phyloP scores from a whole-genome alignment of 495 filamentous ascomycete genomes.

The Xylaria acuta region DNA sequence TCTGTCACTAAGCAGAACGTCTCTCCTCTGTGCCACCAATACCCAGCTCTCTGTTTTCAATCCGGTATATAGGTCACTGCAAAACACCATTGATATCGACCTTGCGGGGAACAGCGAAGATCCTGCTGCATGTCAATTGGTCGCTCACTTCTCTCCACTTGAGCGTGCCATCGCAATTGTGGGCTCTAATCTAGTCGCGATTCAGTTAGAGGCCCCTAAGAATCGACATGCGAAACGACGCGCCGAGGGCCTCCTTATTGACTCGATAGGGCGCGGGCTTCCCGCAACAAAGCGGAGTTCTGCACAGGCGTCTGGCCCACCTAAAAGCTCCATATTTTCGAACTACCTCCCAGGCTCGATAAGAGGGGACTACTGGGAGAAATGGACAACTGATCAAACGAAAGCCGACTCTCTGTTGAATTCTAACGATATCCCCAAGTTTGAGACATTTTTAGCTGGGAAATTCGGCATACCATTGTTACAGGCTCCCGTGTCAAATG shows the following conservation, averaged over 20 bases:
- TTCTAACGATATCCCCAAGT: constrained; percentile 52
- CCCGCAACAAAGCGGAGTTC: constrained; percentile 33
- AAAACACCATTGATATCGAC: constrained; percentile 58
- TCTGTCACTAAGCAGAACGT: constrained; percentile 58
- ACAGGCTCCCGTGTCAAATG: constrained; percentile 30
- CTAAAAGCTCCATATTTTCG: constrained; percentile 42
- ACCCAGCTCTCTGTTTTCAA: constrained; percentile 63
- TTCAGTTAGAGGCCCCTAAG: constrained; percentile 69
- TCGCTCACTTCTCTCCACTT: constrained; percentile 67
- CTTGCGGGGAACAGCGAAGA: constrained; percentile 31
- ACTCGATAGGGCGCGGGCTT: constrained; percentile 70
- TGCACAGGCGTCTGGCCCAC: constrained; percentile 23
- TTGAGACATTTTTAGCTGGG: constrained; percentile 61
- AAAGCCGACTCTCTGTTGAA: constrained; percentile 55
- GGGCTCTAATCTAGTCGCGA: constrained; percentile 62
- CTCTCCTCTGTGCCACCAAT: constrained; percentile 52
- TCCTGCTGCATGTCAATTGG: constrained; percentile 49
- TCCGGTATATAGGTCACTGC: constrained; percentile 69
- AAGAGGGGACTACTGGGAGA: constrained; percentile 42
- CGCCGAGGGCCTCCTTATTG: constrained; percentile 70
- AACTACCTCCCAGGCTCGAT: constrained; percentile 48
- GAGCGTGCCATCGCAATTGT: constrained; percentile 66
- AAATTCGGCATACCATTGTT: constrained; percentile 47
- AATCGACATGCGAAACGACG: constrained; percentile 64
- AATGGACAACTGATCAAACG: constrained; percentile 44